Evolutionary conservation across 2,329 filamentous ascomycete species (phyloP).

Genomic region (Verticillium longisporum): DNA sequence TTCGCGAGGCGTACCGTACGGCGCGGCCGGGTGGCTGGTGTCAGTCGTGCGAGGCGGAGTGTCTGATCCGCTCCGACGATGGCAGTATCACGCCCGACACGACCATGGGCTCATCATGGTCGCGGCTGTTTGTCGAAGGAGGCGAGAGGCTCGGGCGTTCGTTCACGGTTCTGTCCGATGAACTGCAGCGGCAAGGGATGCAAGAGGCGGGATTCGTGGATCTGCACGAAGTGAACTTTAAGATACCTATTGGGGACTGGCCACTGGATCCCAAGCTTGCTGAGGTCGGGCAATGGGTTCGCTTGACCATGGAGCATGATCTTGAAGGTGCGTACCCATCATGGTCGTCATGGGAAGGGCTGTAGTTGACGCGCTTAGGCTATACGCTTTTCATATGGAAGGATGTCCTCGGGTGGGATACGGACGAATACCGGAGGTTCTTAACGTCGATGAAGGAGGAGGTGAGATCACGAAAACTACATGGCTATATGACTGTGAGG

Average conservation of each 20-base stretch:
- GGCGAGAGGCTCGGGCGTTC: conserved; percentile 1
- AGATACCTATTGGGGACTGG: conserved; percentile 17
- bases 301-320: background rate
- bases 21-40: conserved; percentile 11
- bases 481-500: conserved; percentile 1
- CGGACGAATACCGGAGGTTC: conserved; percentile 1
- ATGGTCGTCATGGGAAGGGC: conserved; percentile 20
- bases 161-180: conserved; percentile 1
- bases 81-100: conserved; percentile 2
- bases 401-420: conserved; percentile 3
- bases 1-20: conserved; percentile 23
- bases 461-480: conserved; percentile 1
- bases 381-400: conserved; percentile 2
- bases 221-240: conserved; percentile 4
- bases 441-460: conserved; percentile 3
- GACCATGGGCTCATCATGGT: conserved; percentile 8
- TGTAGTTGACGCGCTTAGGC: background rate
- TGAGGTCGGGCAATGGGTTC: background rate
- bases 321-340: conserved; percentile 17
- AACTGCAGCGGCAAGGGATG: conserved; percentile 7
- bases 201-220: conserved; percentile 9
- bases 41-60: conserved; percentile 6
- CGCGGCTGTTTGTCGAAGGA: conserved; percentile 9
- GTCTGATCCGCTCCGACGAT: conserved; percentile 4
- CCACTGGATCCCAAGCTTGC: conserved; percentile 20